phyloP scores from a whole-genome alignment of 805 yeast species.

The Ogataea saltuana region DNA sequence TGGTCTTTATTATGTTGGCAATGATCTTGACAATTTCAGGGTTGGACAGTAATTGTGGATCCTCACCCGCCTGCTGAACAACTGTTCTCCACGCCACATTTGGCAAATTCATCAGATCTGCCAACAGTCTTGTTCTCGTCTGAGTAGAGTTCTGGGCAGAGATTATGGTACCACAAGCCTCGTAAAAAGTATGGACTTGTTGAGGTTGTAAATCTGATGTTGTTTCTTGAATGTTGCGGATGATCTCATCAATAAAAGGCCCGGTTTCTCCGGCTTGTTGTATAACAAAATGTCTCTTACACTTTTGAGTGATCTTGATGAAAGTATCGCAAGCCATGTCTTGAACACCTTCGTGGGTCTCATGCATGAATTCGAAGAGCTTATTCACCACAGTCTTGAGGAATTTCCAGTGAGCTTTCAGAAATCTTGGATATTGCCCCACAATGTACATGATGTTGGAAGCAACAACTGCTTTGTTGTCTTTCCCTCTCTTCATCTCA shows the following conservation, averaged over 20 bases:
- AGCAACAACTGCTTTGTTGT: conserved; percentile 98
- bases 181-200: conserved; percentile 96
- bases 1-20: conserved; percentile 92
- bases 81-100: conserved; percentile 94
- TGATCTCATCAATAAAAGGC: conserved; percentile 90
- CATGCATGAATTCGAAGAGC: conserved; percentile 98
- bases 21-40: conserved; percentile 86
- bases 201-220: conserved; percentile 95
- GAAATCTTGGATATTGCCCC: conserved; percentile 96
- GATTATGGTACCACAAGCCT: conserved; percentile 93
- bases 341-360: conserved; percentile 99
- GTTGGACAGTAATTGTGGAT: conserved; percentile 75
- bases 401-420: conserved; percentile 98
- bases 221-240: conserved; percentile 75
- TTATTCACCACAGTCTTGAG: conserved; percentile 93
- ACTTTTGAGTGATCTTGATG: conserved; percentile 90
- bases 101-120: conserved; percentile 85
- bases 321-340: conserved; percentile 99
- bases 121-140: conserved; percentile 67
- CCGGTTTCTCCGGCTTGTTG: conserved; percentile 82
- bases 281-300: conserved; percentile 92
- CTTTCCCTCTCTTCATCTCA: conserved; percentile 95
- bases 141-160: conserved; percentile 78
- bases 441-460: conserved; percentile 99
- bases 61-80: conserved; percentile 78